Conservation (phyloP, 2,329 filamentous ascomycete species). For the Fonsecaea monophora region DNA sequence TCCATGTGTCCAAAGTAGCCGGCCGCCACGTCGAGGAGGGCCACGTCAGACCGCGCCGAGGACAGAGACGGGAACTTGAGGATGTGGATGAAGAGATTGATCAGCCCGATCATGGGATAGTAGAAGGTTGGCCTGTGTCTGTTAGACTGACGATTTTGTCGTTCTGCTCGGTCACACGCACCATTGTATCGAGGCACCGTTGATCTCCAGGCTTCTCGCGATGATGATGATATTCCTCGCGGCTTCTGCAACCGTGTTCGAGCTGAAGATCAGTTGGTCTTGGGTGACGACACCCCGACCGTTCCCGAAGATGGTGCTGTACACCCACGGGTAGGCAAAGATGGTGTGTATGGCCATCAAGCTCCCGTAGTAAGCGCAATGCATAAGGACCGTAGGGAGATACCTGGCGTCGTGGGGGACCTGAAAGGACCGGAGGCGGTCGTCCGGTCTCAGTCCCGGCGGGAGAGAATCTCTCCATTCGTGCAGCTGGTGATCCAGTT, state of each 20-base stretch:
- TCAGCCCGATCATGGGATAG: constrained; percentile 10
- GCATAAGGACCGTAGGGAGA: not conserved
- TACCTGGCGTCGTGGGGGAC: not conserved
- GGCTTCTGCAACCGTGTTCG: constrained; percentile 8
- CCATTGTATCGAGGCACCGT: constrained; percentile 4
- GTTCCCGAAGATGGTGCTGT: constrained; percentile 6
- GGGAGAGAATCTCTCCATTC: constrained; percentile 7
- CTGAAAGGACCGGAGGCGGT: not conserved
- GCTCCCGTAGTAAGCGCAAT: constrained; percentile 2
- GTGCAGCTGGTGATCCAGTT: not conserved
- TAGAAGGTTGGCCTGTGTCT: constrained; percentile 11
- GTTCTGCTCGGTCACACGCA: not conserved
- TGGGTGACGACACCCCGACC: not conserved
- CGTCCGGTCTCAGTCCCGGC: not conserved
- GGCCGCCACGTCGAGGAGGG: constrained; percentile 16
- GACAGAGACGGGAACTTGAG: constrained; percentile 4
- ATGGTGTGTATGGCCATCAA: constrained; percentile 9
- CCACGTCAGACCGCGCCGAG: constrained; percentile 8
- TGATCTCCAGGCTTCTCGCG: constrained; percentile 4
- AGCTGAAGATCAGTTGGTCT: constrained; percentile 2
- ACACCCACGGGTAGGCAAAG: constrained; percentile 10
- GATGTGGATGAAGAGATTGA: constrained; percentile 23
- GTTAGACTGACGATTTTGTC: not conserved
- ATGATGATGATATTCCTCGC: constrained; percentile 7
- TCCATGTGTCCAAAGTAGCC: constrained; percentile 21